Evolutionary conservation across 495 filamentous ascomycete genomes (phyloP).

Genomic region (Cladorrhinum samala): DNA sequence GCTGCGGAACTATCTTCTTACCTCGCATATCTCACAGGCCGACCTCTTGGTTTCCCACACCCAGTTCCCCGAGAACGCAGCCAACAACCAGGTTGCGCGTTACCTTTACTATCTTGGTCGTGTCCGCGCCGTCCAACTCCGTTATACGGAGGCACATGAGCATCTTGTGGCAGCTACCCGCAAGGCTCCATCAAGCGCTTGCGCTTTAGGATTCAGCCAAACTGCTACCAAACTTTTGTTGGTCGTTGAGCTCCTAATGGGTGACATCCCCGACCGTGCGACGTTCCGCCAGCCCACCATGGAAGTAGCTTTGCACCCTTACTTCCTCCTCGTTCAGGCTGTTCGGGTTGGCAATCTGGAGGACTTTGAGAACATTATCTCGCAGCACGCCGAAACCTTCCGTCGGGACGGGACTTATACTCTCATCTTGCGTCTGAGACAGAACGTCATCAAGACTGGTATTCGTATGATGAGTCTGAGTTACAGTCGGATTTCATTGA

Average conservation of each 20-base stretch:
- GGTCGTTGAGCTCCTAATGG: constrained; percentile 96
- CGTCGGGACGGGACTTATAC: constrained; percentile 92
- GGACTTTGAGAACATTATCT: constrained; percentile 79
- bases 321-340: constrained; percentile 87
- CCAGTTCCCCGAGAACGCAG: constrained; percentile 83
- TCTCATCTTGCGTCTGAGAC: constrained; percentile 83
- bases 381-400: constrained; percentile 74
- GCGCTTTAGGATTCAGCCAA: constrained; percentile 89
- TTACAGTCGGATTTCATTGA: constrained; percentile 94
- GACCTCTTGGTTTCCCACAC: constrained; percentile 94
- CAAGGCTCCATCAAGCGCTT: constrained; percentile 84
- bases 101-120: constrained; percentile 95
- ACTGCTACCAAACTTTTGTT: constrained; percentile 89
- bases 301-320: constrained; percentile 81
- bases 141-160: constrained; percentile 94
- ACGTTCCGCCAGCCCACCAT: constrained; percentile 84
- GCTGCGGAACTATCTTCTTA: constrained; percentile 91
- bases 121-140: constrained; percentile 90
- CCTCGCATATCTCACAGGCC: constrained; percentile 94
- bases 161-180: constrained; percentile 86
- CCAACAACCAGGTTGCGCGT: constrained; percentile 94
- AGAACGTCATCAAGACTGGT: constrained; percentile 99
- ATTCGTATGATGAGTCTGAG: constrained; percentile 98
- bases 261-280: constrained; percentile 91
- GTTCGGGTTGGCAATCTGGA: constrained; percentile 92